These are phyloP conservation scores for Vitis hybrid DNA, from an alignment of 177 flowering plant genomes.

Conservation along the genomic window DNA sequence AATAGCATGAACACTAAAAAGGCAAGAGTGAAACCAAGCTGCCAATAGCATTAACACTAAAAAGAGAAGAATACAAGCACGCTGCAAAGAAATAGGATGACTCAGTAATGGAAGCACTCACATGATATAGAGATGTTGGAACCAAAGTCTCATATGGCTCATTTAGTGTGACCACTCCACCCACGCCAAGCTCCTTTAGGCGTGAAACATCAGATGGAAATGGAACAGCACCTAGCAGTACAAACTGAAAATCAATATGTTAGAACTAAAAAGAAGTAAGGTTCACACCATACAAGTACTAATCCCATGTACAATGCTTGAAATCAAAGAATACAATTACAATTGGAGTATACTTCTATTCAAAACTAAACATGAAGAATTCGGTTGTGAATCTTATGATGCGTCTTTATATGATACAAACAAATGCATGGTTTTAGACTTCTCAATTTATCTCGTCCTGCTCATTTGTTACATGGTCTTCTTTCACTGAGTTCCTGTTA, in stretches of 20 bases:
- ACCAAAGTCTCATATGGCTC: conserved; percentile 93
- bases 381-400: too few species aligned
- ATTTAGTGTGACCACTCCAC: conserved; percentile 85
- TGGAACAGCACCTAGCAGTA: conserved; percentile 94
- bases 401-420: too few species aligned
- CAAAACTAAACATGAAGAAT: too few species aligned
- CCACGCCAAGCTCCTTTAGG: conserved; percentile 76
- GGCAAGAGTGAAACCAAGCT: too few species aligned
- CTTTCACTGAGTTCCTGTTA: too few species aligned
- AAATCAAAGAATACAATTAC: neutral
- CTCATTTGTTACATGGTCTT: too few species aligned
- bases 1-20: too few species aligned
- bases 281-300: neutral
- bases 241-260: conserved; percentile 49
- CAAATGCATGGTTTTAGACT: too few species aligned
- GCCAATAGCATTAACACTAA: too few species aligned
- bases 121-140: conserved; percentile 71
- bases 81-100: neutral
- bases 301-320: neutral
- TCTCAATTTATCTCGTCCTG: too few species aligned
- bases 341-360: too few species aligned
- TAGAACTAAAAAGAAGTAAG: conserved; percentile 6
- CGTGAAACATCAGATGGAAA: conserved; percentile 81
- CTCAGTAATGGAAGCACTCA: conserved; percentile 25
- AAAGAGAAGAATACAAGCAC: neutral